Evolutionary conservation across 495 filamentous ascomycete species (phyloP), one percentile per base, ranked within the genome.

Genomic region (Massariosphaeria phaeospora): DNA sequence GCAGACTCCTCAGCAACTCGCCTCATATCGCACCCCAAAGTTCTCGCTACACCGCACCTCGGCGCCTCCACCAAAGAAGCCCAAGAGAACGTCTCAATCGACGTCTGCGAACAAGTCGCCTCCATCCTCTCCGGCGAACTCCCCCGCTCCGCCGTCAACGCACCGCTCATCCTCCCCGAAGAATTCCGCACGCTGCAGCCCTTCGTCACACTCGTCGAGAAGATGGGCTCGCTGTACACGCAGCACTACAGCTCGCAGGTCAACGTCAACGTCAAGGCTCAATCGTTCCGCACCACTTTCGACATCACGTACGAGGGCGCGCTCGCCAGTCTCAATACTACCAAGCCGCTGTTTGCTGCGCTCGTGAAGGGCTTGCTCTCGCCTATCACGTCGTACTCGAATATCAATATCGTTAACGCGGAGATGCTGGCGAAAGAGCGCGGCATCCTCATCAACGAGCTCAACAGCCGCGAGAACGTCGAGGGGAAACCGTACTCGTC

Each of bases 11-110:
- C 76, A 3, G 79, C 83, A 0, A 72, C 72, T 41, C 71, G 70
- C 42, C 67, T 88, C 21, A 76, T 81, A 42, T 70, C 69, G 1
- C 84, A 88, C 57, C 79, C 78, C 3, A 79, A 76, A 51, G 82
- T 84, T 3, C 79, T 86, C 20, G 79, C 77, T 5, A 88, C 84
- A 31, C 84, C 84, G 9, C 84, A 88, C 69, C 75, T 88, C 0
- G 84, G 84, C 4, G 84, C 84, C 8, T 82, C 78, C 11, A 88
- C 84, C 1, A 75, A 84, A n/a, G 84, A 88, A 72, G 84, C 84
- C 0, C 84, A 87, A 68, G 84, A 88, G 66, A 86, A 85, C 61
- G 84, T 88, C 12, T 80, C 78, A 21, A 73, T 86, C 33, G 84
- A 88, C 63, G 84, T 88, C 21, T 88, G 84, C 67, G 76, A 77